Evolutionary conservation across 78 protist species (phyloP), one percentile per base, ranked within the genome.

Genomic region (Isochrysis galbana): DNA sequence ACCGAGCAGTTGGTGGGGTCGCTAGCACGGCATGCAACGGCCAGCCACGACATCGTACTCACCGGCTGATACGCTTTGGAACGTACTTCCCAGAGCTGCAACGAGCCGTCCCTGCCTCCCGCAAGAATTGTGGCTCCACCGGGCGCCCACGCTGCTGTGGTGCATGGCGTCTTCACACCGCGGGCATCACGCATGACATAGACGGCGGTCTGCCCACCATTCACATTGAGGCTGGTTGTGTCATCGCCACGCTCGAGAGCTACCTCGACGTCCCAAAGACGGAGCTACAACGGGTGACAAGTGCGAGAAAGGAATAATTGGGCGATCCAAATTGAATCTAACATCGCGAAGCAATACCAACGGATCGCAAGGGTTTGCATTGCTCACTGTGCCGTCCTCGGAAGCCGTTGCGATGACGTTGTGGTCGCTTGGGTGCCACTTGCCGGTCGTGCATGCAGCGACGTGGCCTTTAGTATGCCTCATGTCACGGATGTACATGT

Each of bases 401-500:
- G 26, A 3, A 10, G 55, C 48, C 25, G 55, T 80, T 2, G 88
- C 88, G 55, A 80, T 0, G 32, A 5, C 0, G 38, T 41, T 3
- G 47, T 36, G 19, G 29, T 80, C 88, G 39, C 41, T 29, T 38
- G 54, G 55, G 55, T 80, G 88, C 88, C 88, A 80, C 32, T 23
- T 1, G 61, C 38, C 88, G 39, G 47, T n/a, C 41, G 88, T 80
- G 88, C n/a, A 3, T 0, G 42, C 55, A 23, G 88, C 88, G 42
- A 80, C 55, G 88, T 80, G 88, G 1, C 88, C 88, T 3, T 5
- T 42, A 10, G 88, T 80, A 38, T 41, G 38, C 21, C 55, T 32
- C 55, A 80, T 44, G 88, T 80, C 88, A 38, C 88, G 54, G 19
- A 80, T 0, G 88, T 80, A 80, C 88, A 80, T 80, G 88, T 80